Evolutionary conservation across 1,139 yeast genomes (phyloP).

Genomic region (Candida buenavistaensis): DNA sequence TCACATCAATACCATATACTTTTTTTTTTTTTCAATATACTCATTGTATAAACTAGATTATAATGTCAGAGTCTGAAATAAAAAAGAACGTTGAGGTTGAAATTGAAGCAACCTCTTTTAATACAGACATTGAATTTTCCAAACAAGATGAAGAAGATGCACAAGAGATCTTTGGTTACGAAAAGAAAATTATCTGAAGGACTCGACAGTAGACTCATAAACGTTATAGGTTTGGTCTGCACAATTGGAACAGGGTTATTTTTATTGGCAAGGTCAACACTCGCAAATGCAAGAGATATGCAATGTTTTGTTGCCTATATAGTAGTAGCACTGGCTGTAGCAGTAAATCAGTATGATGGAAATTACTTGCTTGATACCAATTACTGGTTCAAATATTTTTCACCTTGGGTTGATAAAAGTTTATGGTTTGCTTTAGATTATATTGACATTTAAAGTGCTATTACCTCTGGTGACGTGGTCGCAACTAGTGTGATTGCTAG

Average conservation of each 20-base stretch:
- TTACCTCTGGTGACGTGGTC: slow-evolving; percentile 24
- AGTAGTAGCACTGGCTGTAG: slow-evolving; percentile 22
- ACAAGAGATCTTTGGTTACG: slow-evolving; percentile 10
- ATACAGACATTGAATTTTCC: slow-evolving; percentile 2
- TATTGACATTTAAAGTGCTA: slow-evolving; percentile 16
- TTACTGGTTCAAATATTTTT: slow-evolving; percentile 26
- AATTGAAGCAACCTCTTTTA: slow-evolving; percentile 1
- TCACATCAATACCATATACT: too few species aligned
- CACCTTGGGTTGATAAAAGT: slow-evolving; percentile 30
- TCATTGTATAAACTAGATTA: too few species aligned
- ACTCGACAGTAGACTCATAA: slow-evolving; percentile 30
- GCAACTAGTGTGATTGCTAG: slow-evolving; percentile 27
- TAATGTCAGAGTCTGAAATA: too few species aligned
- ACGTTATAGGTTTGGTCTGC: slow-evolving; percentile 33
- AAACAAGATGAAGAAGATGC: slow-evolving; percentile 7
- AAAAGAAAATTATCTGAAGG: slow-evolving; percentile 12
- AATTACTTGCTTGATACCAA: slow-evolving; percentile 30
- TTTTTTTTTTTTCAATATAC: too few species aligned
- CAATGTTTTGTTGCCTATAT: slow-evolving; percentile 22
- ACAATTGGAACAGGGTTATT: slow-evolving; percentile 26
- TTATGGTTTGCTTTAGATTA: slow-evolving; percentile 28
- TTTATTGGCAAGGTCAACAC: slow-evolving; percentile 19
- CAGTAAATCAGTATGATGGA: slow-evolving; percentile 27
- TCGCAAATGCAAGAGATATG: slow-evolving; percentile 20
- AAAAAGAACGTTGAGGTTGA: slow-evolving; percentile 3